Conservation (phyloP, 192 early-diverging fungal genomes). For the Dimargaris xerosporica region DNA sequence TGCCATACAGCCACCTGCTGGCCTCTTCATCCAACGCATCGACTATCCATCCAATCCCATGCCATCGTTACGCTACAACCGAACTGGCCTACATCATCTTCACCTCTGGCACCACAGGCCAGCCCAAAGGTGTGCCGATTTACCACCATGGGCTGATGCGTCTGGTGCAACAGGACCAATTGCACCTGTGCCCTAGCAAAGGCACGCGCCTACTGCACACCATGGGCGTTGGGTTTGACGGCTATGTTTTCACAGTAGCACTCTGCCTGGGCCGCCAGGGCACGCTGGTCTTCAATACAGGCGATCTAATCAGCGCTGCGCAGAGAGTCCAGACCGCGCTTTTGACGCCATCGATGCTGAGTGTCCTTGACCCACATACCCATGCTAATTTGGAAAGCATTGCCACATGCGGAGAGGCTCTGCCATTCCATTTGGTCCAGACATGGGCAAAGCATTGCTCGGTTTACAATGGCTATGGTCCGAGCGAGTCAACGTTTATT, state of each 20-base stretch:
- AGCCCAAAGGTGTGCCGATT: not conserved
- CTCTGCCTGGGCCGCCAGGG: not conserved
- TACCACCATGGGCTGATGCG: not conserved
- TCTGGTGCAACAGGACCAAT: not conserved
- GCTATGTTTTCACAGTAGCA: not conserved
- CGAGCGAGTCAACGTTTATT: not conserved
- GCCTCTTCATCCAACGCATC: not conserved
- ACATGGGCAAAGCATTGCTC: not conserved
- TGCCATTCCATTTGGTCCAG: not conserved
- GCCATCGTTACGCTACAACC: too few relatives aligned
- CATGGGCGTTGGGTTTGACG: not conserved
- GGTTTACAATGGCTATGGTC: not conserved
- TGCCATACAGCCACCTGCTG: not conserved
- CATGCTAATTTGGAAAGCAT: not conserved
- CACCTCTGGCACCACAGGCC: too few relatives aligned
- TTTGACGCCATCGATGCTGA: not conserved
- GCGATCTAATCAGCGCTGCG: not conserved
- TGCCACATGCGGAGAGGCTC: not conserved
- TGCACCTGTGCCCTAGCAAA: not conserved
- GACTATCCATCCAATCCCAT: too few relatives aligned
- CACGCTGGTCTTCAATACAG: not conserved
- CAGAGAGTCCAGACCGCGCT: not conserved
- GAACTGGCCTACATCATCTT: too few relatives aligned
- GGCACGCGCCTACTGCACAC: not conserved
- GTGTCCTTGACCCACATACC: not conserved